Base-by-base conservation (phyloP, 257 asterid species). In the Solanum bukasovii region DNA sequence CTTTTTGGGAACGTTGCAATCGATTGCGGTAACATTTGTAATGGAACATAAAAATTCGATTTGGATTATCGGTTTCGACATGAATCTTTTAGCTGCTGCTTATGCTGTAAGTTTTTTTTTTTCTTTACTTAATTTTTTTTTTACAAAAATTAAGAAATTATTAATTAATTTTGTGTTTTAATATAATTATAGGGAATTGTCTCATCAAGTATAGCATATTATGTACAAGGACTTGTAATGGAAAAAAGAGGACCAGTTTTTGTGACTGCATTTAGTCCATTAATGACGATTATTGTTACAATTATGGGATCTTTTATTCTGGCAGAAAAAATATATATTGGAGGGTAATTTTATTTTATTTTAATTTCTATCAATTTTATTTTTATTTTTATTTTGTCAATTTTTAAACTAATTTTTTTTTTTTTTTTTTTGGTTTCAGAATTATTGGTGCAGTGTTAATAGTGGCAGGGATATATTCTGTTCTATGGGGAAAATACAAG, bases 211-310 rank as follows among this genome's bases (percentile, higher is more conserved):
- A 93, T 96, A 70, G 98, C 98, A 49, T 95, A 96, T 91, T 96
- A 96, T 89, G 99, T 96, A 13, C 98, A 96, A 90, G 98, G 98
- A 3, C 89, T 93, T 1, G 98, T 96, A 27, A 94, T 96, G 99
- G 91, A 94, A 73, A 95, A 94, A 83, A 90, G 94, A 85, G 98
- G 98, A 56, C 99, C 98, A 0, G 98, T 95, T 5, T 95, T 96
- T 52, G 99, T 92, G 1, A 96, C 99, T 8, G 96, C 99, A 70
- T 96, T 96, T 87, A 96, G 98, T 84, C 98, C 98, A 8, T 89
- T 96, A 89, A 96, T 96, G 98, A 96, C 95, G 98, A 94, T 96
- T 89, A 92, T 96, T 56, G 98, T 96, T 12, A 98, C 99, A 7
- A 90, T 95, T 81, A 93, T 95, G 98, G 98, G 99, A 9, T 96